These are phyloP conservation scores for Wallemia hederae DNA, from an alignment of 1,284 basidiomycete genomes.

Conservation along the genomic window DNA sequence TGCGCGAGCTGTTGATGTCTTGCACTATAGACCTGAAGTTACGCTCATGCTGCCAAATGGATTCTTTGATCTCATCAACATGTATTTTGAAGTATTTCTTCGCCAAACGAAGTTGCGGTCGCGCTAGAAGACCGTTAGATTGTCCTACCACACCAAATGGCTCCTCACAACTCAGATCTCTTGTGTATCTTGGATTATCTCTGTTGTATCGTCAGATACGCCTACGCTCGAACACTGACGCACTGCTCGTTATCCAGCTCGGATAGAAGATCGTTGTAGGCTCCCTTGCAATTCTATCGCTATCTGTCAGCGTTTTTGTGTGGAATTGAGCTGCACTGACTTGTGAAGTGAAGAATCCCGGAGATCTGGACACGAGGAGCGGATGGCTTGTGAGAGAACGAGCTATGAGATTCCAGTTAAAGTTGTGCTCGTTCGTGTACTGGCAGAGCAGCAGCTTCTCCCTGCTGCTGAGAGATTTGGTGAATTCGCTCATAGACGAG, in stretches of 20 bases:
- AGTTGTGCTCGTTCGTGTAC: background rate
- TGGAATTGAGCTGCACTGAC: background rate
- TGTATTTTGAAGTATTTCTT: slow-evolving; percentile 38
- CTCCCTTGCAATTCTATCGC: background rate
- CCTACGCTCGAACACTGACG: background rate
- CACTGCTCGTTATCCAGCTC: background rate
- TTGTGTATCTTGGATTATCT: too few species aligned
- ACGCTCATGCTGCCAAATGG: slow-evolving; percentile 37
- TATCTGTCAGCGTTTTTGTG: background rate
- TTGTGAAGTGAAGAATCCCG: background rate
- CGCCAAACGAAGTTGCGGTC: slow-evolving; percentile 33
- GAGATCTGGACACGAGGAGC: background rate
- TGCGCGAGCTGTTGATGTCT: slow-evolving; percentile 30
- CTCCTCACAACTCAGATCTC: too few species aligned
- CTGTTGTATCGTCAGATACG: too few species aligned
- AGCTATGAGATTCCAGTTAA: background rate
- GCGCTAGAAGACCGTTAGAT: slow-evolving; percentile 15
- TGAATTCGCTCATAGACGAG: background rate
- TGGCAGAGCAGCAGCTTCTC: background rate
- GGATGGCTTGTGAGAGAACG: background rate
- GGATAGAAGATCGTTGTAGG: background rate
- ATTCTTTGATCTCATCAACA: slow-evolving; percentile 32
- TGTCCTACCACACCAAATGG: too few species aligned
- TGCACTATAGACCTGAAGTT: slow-evolving; percentile 24
- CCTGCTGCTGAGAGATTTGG: background rate